A percentile compares a stretch with the other conserved stretches of the same genome.
Evolutionary conservation across 768 basidiomycete genomes (phyloP).

Genomic region (Podaxis rugospora): DNA sequence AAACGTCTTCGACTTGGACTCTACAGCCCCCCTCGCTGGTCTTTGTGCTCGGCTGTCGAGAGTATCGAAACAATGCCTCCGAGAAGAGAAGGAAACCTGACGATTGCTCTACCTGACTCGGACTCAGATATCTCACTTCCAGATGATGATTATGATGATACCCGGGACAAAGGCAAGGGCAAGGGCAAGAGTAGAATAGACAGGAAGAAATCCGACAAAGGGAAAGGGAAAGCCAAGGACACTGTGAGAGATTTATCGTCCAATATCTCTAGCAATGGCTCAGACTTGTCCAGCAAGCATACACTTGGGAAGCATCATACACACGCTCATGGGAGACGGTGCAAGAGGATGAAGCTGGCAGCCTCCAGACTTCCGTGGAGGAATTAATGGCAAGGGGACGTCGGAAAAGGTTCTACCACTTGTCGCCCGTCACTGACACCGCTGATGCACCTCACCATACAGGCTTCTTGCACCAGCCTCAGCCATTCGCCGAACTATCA

Average conservation of each 20-base stretch:
- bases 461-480: constrained; percentile 79
- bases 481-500: constrained; percentile 91
- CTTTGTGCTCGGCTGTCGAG: not conserved
- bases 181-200: constrained; percentile 53
- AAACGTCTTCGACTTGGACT: too few relatives aligned
- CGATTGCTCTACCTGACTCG: constrained; percentile 55
- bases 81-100: constrained; percentile 27
- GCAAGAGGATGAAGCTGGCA: constrained; percentile 92
- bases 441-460: not conserved
- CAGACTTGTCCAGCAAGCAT: constrained; percentile 54
- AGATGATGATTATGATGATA: constrained; percentile 40
- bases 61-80: constrained; percentile 25
- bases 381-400: constrained; percentile 84
- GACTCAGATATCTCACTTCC: constrained; percentile 70
- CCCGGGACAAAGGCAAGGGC: constrained; percentile 50
- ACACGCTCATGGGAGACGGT: constrained; percentile 96
- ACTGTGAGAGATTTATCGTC: constrained; percentile 21
- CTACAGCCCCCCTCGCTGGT: not conserved
- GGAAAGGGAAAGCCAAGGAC: constrained; percentile 52
- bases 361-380: constrained; percentile 85
- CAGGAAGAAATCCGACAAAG: constrained; percentile 30
- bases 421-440: not conserved
- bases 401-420: constrained; percentile 61
- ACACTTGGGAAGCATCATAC: constrained; percentile 96
- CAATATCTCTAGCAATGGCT: not conserved